Evolutionary conservation across 1,139 yeast species (phyloP).

Genomic region (Eremothecium gossypii): DNA sequence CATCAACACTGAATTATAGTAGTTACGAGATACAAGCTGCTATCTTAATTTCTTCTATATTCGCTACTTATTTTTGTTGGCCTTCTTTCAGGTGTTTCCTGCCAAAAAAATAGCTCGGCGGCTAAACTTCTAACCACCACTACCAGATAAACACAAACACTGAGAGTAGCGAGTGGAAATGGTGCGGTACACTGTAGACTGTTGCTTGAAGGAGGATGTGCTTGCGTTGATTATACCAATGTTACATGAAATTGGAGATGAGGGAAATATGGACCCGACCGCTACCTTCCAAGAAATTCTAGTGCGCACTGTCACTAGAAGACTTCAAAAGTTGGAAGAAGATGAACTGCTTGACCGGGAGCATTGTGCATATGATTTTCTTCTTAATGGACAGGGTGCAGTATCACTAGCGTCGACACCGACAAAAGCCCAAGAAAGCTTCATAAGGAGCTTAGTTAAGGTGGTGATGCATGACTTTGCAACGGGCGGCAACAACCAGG

Average conservation of each 20-base stretch:
- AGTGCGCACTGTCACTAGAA: conserved; percentile 11
- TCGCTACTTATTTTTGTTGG: neutral
- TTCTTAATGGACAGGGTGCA: conserved; percentile 23
- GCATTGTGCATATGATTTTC: conserved; percentile 11
- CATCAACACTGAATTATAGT: too few species aligned
- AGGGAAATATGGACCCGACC: neutral
- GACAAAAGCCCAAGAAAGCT: conserved; percentile 19
- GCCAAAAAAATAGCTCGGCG: neutral
- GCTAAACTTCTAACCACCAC: conserved; percentile 1
- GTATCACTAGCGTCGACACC: conserved; percentile 18
- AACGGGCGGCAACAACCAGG: conserved; percentile 5
- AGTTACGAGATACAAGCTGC: neutral
- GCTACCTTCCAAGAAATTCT: conserved; percentile 11
- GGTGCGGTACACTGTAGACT: neutral
- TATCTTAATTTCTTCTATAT: neutral
- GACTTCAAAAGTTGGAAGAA: conserved; percentile 8
- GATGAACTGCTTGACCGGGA: conserved; percentile 6
- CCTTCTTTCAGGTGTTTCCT: too few species aligned
- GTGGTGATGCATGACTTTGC: conserved; percentile 23
- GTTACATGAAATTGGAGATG: neutral
- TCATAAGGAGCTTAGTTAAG: conserved; percentile 21
- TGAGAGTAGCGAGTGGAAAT: neutral
- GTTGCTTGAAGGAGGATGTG: conserved; percentile 3
- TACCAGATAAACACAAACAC: neutral
- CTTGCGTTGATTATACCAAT: neutral